Evolutionary conservation across 805 yeast genomes (phyloP).

Genomic region (Wickerhamomyces bovis): DNA sequence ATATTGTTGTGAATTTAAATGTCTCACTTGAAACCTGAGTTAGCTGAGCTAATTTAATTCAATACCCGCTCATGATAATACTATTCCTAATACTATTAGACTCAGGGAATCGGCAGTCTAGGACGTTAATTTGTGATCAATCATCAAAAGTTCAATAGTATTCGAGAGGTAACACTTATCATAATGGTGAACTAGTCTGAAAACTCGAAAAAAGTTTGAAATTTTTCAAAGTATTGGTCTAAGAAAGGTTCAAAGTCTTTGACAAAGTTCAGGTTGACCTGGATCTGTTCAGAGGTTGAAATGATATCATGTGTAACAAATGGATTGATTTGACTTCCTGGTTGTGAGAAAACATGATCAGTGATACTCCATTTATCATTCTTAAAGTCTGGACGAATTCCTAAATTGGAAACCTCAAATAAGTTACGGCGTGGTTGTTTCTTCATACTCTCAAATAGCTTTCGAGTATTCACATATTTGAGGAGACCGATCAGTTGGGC

Average conservation of each 20-base stretch:
- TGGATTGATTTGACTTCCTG: slow-evolving; percentile 5
- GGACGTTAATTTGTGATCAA: too few species aligned
- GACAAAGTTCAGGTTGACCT: slow-evolving; percentile 4
- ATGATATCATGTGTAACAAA: slow-evolving; percentile 6
- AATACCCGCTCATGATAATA: too few species aligned
- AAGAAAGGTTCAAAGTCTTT: neutral
- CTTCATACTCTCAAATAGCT: neutral
- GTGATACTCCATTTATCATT: neutral
- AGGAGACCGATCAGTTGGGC: slow-evolving; percentile 7
- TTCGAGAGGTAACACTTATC: too few species aligned
- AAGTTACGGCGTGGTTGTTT: neutral
- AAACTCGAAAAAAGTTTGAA: neutral
- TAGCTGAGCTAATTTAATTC: too few species aligned
- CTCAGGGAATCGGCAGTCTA: too few species aligned
- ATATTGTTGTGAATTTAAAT: too few species aligned
- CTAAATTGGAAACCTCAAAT: slow-evolving; percentile 10
- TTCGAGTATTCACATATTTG: neutral
- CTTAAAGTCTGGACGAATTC: neutral
- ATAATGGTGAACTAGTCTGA: neutral
- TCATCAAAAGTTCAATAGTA: too few species aligned
- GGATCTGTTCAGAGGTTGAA: neutral
- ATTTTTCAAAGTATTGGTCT: neutral
- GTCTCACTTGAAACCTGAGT: too few species aligned
- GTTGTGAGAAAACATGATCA: slow-evolving; percentile 6
- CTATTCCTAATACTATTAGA: too few species aligned